Evolutionary conservation across 1,139 yeast genomes (phyloP).

Genomic region (Taphrina pruni): DNA sequence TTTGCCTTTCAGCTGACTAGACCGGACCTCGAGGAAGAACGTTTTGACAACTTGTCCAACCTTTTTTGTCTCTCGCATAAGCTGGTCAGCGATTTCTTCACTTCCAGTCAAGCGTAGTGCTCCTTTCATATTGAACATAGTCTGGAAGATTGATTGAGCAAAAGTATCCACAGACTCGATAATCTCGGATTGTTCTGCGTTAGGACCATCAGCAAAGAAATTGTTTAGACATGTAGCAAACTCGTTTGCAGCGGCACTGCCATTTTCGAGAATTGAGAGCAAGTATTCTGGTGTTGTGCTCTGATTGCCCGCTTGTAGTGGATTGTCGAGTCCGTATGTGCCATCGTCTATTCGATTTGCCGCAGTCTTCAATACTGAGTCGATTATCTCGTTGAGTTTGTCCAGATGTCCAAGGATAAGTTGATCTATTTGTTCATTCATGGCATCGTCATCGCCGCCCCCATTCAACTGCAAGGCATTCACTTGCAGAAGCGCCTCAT

Average conservation of each 20-base stretch:
- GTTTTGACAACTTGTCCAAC: slow-evolving; percentile 61
- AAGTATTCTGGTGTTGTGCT: slow-evolving; percentile 77
- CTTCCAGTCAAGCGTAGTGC: slow-evolving; percentile 62
- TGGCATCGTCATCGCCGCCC: slow-evolving; percentile 59
- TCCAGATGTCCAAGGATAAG: slow-evolving; percentile 60
- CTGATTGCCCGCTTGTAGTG: slow-evolving; percentile 83
- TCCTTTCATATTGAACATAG: slow-evolving; percentile 74
- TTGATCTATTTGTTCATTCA: slow-evolving; percentile 66
- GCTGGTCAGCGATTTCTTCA: slow-evolving; percentile 52
- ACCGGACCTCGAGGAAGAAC: slow-evolving; percentile 66
- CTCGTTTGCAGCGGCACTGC: slow-evolving; percentile 75
- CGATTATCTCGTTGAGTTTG: slow-evolving; percentile 66
- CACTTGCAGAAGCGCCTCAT: slow-evolving; percentile 68
- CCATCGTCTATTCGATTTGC: slow-evolving; percentile 76
- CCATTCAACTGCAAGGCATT: slow-evolving; percentile 59
- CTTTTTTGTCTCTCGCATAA: slow-evolving; percentile 51
- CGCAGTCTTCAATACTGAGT: slow-evolving; percentile 72
- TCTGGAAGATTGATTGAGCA: slow-evolving; percentile 68
- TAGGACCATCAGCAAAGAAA: slow-evolving; percentile 76
- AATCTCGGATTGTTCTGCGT: slow-evolving; percentile 70
- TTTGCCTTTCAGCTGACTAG: slow-evolving; percentile 60
- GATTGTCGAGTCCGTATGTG: slow-evolving; percentile 72
- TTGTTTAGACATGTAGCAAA: slow-evolving; percentile 81
- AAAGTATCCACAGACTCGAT: slow-evolving; percentile 72
- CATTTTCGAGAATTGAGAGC: slow-evolving; percentile 71